Evolutionary conservation across 2,329 filamentous ascomycete species (phyloP), one percentile per base, ranked within the genome.

Genomic region (Phaeosphaeria sp.): DNA sequence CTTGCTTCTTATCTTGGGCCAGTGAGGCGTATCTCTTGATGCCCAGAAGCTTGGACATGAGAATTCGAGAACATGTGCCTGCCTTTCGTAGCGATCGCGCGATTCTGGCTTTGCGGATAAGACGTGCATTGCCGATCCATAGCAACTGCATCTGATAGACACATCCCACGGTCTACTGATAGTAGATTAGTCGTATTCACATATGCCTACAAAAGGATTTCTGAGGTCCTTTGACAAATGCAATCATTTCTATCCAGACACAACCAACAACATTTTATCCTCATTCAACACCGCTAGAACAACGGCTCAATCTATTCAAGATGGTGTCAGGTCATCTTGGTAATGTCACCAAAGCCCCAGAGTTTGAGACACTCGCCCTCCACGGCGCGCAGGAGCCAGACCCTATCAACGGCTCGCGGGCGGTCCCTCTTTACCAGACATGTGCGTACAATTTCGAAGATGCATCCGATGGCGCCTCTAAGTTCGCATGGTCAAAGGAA

Each of bases 391-490:
- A 66, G 53, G 64, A 68, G 48, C 65, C 65, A 6, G 65, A 68
- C 42, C 65, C 65, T 18, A 60, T 68, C 56, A 68, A 66, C 42
- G 65, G 64, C 13, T 66, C 65, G 11, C 61, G 65, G 22, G 65
- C 65, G 30, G 54, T 68, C 20, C 65, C 64, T 42, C 59, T 68
- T 21, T 66, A 66, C 49, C 64, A 66, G 46, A 66, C 65, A 44
- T 56, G 49, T 15, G 52, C 65, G 2, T 68, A 68, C 47, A 55
- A 66, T 60, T 77, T 77, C 61, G 72, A 68, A 40, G 72, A 78
- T 53, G 77, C 75, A 2, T 74, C 74, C 54, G 77, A 79, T 61
- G 77, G 78, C 20, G 76, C 77, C 2, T 57, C 51, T 13, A 63
- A 66, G 24, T 66, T 66, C 51, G 65, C 61, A 1, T 67, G 74